These are phyloP conservation scores for Mycosphaerella sp. DNA, from an alignment of 2,329 filamentous ascomycete species.

Conservation along the genomic window DNA sequence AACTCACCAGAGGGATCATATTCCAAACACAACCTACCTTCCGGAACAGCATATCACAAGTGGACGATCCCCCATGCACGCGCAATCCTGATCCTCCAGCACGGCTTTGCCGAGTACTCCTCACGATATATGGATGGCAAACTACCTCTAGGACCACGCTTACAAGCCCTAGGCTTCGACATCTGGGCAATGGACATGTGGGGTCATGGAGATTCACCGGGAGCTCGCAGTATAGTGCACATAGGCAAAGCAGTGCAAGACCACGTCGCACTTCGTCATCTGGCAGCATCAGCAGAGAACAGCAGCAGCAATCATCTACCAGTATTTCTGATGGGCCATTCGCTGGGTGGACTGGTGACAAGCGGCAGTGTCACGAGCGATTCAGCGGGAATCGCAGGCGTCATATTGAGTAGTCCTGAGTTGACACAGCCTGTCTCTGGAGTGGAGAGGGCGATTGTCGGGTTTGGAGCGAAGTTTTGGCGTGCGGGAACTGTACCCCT, in stretches of 20 bases:
- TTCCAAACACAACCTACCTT: background rate
- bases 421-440: background rate
- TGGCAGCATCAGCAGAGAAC: background rate
- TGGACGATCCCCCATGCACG: background rate
- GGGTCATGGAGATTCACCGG: background rate
- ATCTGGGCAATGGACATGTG: background rate
- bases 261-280: background rate
- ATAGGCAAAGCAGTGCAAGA: background rate
- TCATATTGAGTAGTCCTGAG: background rate
- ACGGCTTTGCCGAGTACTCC: background rate
- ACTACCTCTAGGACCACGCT: background rate
- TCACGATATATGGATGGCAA: background rate
- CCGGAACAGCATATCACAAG: background rate
- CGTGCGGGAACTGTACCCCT: background rate
- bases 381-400: background rate
- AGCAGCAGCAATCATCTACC: background rate
- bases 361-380: background rate
- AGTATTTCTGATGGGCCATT: background rate
- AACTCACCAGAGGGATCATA: background rate
- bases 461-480: background rate
- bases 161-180: background rate
- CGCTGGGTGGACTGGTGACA: background rate
- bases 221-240: background rate
- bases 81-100: background rate
- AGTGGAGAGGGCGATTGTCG: background rate